These are phyloP conservation scores for Hamamelis virginiana DNA, from an alignment of 164 flowering plant species.

Conservation along the genomic window DNA sequence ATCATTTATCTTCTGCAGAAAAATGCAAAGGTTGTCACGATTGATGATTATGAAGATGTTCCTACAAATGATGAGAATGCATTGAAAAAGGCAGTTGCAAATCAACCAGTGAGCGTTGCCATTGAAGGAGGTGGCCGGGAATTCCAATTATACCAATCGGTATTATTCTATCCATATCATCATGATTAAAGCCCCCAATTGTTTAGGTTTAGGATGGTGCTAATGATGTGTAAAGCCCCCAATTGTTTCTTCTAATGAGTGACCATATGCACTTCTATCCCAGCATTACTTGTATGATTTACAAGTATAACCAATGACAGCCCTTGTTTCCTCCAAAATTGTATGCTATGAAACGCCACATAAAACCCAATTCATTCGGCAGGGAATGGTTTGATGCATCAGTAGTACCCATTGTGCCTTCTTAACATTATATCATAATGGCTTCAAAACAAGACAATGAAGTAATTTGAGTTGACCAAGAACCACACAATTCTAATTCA, in stretches of 20 bases:
- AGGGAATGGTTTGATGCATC: too few relatives aligned
- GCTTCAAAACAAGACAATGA: neutral
- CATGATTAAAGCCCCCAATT: neutral
- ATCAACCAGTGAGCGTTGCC: constrained; percentile 79
- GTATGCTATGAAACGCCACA: too few relatives aligned
- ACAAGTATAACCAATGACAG: too few relatives aligned
- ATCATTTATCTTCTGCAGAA: constrained; percentile 45
- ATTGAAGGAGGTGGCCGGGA: constrained; percentile 78
- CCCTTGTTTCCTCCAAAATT: too few relatives aligned
- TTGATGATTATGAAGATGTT: constrained; percentile 80
- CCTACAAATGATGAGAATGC: constrained; percentile 61
- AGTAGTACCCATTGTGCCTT: too few relatives aligned
- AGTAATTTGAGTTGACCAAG: too few relatives aligned
- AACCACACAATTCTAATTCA: neutral
- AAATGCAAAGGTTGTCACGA: constrained; percentile 76
- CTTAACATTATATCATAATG: neutral
- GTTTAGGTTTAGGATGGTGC: neutral
- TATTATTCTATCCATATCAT: constrained; percentile 16
- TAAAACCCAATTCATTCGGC: too few relatives aligned
- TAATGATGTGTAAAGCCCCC: too few relatives aligned
- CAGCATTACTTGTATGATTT: neutral
- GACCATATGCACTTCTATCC: neutral
- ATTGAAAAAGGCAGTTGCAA: constrained; percentile 70
- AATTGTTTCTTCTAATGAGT: neutral
- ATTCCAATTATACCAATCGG: constrained; percentile 70